Evolutionary conservation across 768 basidiomycete species (phyloP), one percentile per base, ranked within the genome.

Genomic region (Dentipellis fragilis): DNA sequence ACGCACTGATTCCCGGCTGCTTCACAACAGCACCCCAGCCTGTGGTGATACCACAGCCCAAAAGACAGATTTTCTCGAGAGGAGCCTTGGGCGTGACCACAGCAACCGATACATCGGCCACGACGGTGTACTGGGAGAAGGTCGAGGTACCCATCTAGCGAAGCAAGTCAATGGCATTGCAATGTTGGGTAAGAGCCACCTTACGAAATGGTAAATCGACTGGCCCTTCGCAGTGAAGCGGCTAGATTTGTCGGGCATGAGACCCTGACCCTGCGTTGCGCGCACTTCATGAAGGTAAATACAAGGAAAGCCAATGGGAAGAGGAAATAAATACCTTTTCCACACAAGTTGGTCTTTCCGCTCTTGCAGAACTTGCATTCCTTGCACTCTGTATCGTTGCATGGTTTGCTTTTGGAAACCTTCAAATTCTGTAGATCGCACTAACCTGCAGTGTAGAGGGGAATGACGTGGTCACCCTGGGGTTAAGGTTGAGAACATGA

Each of bases 361-460:
- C 89, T 91, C 72, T 87, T 95, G 79, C 96, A 99, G 76, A 98
- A 98, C 71, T 97, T 98, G 76, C 96, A 99, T 73, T 99, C 87
- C 38, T 81, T 81, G 67, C 93, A 96, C 71, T 96, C 93, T 67
- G 54, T 11, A 38, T 22, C 21, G 53, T 49, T 57, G 46, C 47
- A 49, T 57, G 19, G 19, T 12, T 8, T 36, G 38, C 42, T 12
- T 3, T 22, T 23, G 37, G 54, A 21, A 49, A 37, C 21, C 40
- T 10, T 29, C 39, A 10, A 55, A 14, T 29, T 14, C 29, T 21
- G n/a, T 23, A 38, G 16, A 48, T 17, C 23, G 36, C 2, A 35
- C 59, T 37, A 21, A 87, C 93, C 93, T 47, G 93, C 93, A 34
- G 93, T 97, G 70, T 97, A 93, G 52, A 99, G 81, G 17, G 96